These are phyloP conservation scores for Coemansia sp. DNA, from an alignment of 192 early-diverging fungal species.

Conservation along the genomic window DNA sequence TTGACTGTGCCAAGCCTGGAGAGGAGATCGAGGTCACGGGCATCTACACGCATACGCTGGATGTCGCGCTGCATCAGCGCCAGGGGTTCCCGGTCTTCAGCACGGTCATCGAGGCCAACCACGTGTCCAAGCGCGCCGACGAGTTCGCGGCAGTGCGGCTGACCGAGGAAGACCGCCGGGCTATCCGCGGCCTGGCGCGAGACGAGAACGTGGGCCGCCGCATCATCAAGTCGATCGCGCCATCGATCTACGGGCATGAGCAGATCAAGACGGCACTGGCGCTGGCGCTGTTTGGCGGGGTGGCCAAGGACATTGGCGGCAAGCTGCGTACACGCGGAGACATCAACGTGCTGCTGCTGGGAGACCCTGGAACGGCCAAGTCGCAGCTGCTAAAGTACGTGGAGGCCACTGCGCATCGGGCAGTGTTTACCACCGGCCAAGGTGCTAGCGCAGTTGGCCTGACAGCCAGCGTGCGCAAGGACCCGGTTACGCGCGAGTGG, in stretches of 20 bases:
- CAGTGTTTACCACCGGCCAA: slow-evolving; percentile 84
- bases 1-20: slow-evolving; percentile 92
- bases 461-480: slow-evolving; percentile 80
- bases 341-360: slow-evolving; percentile 94
- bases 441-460: slow-evolving; percentile 83
- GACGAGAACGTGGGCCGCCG: slow-evolving; percentile 78
- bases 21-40: slow-evolving; percentile 97
- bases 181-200: slow-evolving; percentile 69
- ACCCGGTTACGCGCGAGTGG: slow-evolving; percentile 84
- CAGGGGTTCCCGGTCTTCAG: slow-evolving; percentile 98
- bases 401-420: slow-evolving; percentile 79
- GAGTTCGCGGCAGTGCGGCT: slow-evolving; percentile 82
- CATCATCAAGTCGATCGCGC: slow-evolving; percentile 92
- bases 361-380: slow-evolving; percentile 86
- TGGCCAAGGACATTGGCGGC: slow-evolving; percentile 88
- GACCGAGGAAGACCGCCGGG: slow-evolving; percentile 86
- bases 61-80: slow-evolving; percentile 77
- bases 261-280: slow-evolving; percentile 94
- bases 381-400: slow-evolving; percentile 85
- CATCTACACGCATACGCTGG: slow-evolving; percentile 93
- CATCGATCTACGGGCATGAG: slow-evolving; percentile 98
- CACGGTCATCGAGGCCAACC: slow-evolving; percentile 96
- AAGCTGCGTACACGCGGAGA: slow-evolving; percentile 97
- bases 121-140: slow-evolving; percentile 88
- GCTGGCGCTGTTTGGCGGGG: slow-evolving; percentile 93